Percentiles rank a stretch among this genome's conserved stretches.
These are phyloP conservation scores for Diplocarpon mali DNA, from an alignment of 2,329 filamentous ascomycete species.

Conservation along the genomic window DNA sequence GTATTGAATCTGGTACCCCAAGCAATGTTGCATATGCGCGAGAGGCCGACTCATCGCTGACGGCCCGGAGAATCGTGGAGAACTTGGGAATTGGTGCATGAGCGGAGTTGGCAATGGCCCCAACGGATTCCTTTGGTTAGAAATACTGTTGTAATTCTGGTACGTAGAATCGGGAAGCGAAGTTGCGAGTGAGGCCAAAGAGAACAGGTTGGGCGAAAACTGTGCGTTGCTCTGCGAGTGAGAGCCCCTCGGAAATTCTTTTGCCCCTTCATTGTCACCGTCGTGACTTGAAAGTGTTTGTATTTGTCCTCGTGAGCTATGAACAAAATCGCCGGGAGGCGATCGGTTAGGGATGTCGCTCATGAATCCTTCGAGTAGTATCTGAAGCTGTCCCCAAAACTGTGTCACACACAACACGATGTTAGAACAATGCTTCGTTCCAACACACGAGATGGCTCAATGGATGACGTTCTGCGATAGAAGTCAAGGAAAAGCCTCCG, in stretches of 20 bases:
- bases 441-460: too few species aligned
- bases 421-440: too few species aligned
- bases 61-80: constrained; percentile 16
- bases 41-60: constrained; percentile 11
- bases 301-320: constrained; percentile 8
- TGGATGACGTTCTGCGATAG: too few species aligned
- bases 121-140: constrained; percentile 15
- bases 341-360: constrained; percentile 13
- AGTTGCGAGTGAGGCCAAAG: constrained; percentile 18
- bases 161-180: constrained; percentile 21
- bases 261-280: constrained; percentile 5
- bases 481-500: too few species aligned
- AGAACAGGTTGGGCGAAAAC: constrained; percentile 18
- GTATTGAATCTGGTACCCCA: constrained; percentile 21
- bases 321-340: constrained; percentile 10
- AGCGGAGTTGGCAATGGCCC: constrained; percentile 11
- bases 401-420: too few species aligned
- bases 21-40: constrained; percentile 16
- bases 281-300: neutral
- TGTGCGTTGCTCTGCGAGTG: constrained; percentile 6
- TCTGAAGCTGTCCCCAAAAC: too few species aligned
- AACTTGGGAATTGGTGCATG: constrained; percentile 17
- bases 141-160: constrained; percentile 15
- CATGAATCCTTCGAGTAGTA: constrained; percentile 14
- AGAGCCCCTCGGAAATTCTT: constrained; percentile 2